These are phyloP conservation scores for Pseudogymnoascus sp. DNA, from an alignment of 2,329 filamentous ascomycete species.

Conservation along the genomic window DNA sequence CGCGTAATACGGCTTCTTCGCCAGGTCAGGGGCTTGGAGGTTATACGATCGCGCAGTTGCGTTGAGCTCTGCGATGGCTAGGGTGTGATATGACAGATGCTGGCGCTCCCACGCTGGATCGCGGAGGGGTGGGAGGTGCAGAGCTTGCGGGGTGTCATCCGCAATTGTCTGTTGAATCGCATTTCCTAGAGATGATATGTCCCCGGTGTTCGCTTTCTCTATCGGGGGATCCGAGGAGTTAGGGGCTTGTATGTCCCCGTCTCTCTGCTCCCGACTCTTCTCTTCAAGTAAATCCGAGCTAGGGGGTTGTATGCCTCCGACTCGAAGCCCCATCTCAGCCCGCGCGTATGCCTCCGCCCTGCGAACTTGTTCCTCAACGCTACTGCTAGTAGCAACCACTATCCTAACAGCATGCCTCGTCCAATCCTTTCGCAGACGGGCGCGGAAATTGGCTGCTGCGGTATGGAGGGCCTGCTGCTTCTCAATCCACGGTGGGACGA, in stretches of 20 bases:
- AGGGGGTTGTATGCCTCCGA: too few species aligned
- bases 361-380: constrained; percentile 61
- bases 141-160: too few species aligned
- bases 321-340: constrained; percentile 48
- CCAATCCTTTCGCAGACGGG: constrained; percentile 74
- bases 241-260: constrained; percentile 32
- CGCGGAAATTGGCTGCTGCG: constrained; percentile 60
- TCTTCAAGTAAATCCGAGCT: too few species aligned
- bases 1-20: constrained; percentile 85
- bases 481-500: constrained; percentile 96
- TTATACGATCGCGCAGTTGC: constrained; percentile 79
- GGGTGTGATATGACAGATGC: constrained; percentile 65
- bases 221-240: too few species aligned
- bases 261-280: constrained; percentile 33
- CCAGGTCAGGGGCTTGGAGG: constrained; percentile 82
- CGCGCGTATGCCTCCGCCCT: constrained; percentile 65
- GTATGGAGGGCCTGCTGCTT: constrained; percentile 86
- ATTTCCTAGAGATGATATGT: too few species aligned
- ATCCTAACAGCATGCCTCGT: constrained; percentile 68
- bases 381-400: constrained; percentile 70
- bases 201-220: background rate
- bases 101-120: constrained; percentile 66
- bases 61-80: constrained; percentile 73
- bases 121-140: constrained; percentile 55
- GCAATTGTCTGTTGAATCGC: too few species aligned